Evolutionary conservation across 768 basidiomycete genomes (phyloP).

Genomic region (Pleurotus salmoneostramineus): DNA sequence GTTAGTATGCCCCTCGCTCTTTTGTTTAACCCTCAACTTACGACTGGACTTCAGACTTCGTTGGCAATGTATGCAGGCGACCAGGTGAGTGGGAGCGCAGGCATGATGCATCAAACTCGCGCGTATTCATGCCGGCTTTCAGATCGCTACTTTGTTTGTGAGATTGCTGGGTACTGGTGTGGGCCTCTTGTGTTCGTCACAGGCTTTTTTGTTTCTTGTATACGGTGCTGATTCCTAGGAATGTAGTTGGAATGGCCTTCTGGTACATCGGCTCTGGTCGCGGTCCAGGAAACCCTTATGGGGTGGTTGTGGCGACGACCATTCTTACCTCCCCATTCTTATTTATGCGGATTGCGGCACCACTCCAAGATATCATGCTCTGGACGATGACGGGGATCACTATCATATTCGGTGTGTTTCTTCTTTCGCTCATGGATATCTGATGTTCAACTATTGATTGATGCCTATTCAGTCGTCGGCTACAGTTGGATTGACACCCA

Average conservation of each 20-base stretch:
- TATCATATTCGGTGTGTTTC: conserved; percentile 14
- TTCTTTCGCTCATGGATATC: background rate
- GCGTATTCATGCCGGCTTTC: background rate
- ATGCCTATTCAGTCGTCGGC: conserved; percentile 39
- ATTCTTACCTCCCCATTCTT: conserved; percentile 44
- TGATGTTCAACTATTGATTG: background rate
- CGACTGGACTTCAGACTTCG: conserved; percentile 27
- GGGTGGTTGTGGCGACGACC: conserved; percentile 42
- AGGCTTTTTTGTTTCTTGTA: conserved; percentile 21
- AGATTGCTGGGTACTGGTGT: conserved; percentile 42
- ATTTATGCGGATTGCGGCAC: conserved; percentile 45
- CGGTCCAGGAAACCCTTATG: conserved; percentile 51
- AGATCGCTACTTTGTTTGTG: conserved; percentile 30
- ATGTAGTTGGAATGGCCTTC: background rate
- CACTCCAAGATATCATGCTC: conserved; percentile 33
- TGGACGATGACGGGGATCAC: conserved; percentile 30
- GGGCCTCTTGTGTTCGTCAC: conserved; percentile 49
- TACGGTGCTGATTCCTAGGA: background rate
- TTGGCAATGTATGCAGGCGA: conserved; percentile 54
- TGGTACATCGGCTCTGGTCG: conserved; percentile 30
- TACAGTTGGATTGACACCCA: conserved; percentile 58
- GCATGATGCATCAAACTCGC: conserved; percentile 23
- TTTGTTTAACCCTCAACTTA: background rate
- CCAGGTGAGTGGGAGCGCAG: conserved; percentile 32
- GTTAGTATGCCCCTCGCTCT: background rate